Evolutionary conservation across 345 rosid genomes (phyloP), one percentile per base, ranked within the genome.

Genomic region (Eucalyptus melliodora): DNA sequence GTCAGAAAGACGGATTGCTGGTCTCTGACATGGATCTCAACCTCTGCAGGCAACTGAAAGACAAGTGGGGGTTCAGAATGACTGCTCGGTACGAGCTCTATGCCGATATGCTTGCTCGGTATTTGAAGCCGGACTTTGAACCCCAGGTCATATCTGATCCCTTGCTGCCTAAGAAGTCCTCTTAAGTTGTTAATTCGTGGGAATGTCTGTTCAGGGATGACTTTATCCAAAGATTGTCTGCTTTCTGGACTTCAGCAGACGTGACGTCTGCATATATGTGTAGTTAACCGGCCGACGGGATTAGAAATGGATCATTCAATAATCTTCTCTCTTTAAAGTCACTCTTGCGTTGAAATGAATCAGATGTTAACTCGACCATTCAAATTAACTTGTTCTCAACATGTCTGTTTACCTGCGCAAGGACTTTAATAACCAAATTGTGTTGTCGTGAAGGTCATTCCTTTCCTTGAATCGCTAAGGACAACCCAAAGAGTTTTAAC

Each of bases 61-160:
- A 98, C 92, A 96, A 95, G 91, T 98, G 99, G 99, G 97, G 99
- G 27, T 95, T 98, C 91, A 91, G 94, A 90, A 95, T 96, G 98
- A 97, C 96, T 90, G 97, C 99, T 21, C 93, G 98, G 60, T 98
- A 97, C 5, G 97, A 96, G 72, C 62, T 94, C 44, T 96, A 97
- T 88, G 95, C 96, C 3, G 96, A 95, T 85, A 47, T 96, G 92
- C 93, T 98, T 50, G 92, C 90, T 16, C 88, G 45, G 42, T 98
- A 98, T 85, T 42, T 94, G 90, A 95, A 94, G 91, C 97, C 97
- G 16, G 96, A 95, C 89, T 98, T 95, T 72, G 93, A 95, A 89
- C 96, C 97, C 80, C 97, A 96, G 91, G 94, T 97, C 90, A 89
- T 97, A 53, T 92, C 96, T 49, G 99, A 98, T 89, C 98, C 98